These are phyloP conservation scores for Herpetomonas muscarum DNA, from an alignment of 208 protist species.

Conservation along the genomic window DNA sequence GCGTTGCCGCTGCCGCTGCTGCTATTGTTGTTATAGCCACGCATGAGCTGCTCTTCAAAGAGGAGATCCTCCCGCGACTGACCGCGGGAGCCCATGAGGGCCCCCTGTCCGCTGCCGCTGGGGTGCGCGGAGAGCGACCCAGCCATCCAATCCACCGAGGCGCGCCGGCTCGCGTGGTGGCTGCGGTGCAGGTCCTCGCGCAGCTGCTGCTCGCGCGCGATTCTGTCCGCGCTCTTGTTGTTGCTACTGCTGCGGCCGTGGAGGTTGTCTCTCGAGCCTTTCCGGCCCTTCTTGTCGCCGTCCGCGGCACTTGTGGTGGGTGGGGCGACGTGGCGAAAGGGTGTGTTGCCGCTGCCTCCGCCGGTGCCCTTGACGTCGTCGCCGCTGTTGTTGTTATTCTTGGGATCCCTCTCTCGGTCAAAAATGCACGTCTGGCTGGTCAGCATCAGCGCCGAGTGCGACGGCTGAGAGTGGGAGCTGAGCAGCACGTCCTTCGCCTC, in stretches of 20 bases:
- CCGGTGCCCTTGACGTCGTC: too few relatives aligned
- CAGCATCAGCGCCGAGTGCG: too few relatives aligned
- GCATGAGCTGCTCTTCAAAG: background rate
- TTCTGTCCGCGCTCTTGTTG: constrained; percentile 11
- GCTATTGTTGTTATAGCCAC: background rate
- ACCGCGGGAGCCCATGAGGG: background rate
- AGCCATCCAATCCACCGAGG: too few relatives aligned
- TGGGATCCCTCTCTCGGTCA: too few relatives aligned
- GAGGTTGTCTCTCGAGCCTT: background rate
- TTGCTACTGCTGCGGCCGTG: background rate
- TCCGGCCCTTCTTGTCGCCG: too few relatives aligned
- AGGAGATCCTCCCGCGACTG: background rate
- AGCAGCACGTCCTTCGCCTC: too few relatives aligned
- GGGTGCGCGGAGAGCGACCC: background rate
- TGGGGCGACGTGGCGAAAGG: background rate
- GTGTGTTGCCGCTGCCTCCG: background rate
- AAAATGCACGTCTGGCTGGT: too few relatives aligned
- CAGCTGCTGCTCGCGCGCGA: constrained; percentile 14
- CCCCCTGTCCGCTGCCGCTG: background rate
- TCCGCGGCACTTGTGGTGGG: too few relatives aligned
- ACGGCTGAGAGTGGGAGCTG: too few relatives aligned
- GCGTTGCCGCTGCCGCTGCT: background rate
- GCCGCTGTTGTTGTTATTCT: too few relatives aligned
- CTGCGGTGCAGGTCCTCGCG: constrained; percentile 20
- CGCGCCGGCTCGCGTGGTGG: too few relatives aligned